Percentiles rank a stretch among this genome's conserved stretches.
These are phyloP conservation scores for Onygenales sp. DNA, from an alignment of 2,329 filamentous ascomycete genomes.

Conservation along the genomic window DNA sequence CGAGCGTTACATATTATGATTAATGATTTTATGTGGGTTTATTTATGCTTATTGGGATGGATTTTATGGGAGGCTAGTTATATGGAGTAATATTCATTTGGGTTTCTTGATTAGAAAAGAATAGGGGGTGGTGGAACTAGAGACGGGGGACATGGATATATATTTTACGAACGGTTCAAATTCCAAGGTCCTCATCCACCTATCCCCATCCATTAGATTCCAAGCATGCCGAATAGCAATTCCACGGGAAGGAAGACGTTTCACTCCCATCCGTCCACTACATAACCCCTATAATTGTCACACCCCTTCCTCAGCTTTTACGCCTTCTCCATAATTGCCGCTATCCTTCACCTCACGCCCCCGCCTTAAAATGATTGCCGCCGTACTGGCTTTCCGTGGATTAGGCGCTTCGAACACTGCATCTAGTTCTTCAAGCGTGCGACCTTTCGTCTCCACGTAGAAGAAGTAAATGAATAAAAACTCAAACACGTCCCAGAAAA, in stretches of 20 bases:
- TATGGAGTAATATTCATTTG: neutral
- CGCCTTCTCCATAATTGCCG: neutral
- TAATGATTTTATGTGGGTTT: slow-evolving; percentile 1
- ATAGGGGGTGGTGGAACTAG: no score
- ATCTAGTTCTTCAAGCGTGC: slow-evolving; percentile 27
- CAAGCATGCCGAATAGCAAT: neutral
- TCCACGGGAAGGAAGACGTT: neutral
- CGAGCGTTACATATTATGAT: slow-evolving; percentile 14
- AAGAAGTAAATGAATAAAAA: slow-evolving; percentile 21
- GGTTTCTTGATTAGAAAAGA: neutral
- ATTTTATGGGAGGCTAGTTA: neutral
- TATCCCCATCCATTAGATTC: neutral
- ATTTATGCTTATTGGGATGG: neutral
- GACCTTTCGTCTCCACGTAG: slow-evolving; percentile 25
- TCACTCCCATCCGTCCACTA: no score
- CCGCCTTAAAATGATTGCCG: neutral
- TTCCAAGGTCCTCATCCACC: no score
- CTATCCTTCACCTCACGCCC: no score
- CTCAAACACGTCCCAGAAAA: slow-evolving; percentile 20
- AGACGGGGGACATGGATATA: no score
- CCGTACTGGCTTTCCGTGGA: slow-evolving; percentile 8
- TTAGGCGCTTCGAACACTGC: slow-evolving; percentile 28
- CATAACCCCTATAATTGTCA: neutral
- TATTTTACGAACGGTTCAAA: no score
- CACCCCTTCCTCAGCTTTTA: neutral